Conservation (phyloP, 345 rosid genomes). For the Capsella bursapastoris region DNA sequence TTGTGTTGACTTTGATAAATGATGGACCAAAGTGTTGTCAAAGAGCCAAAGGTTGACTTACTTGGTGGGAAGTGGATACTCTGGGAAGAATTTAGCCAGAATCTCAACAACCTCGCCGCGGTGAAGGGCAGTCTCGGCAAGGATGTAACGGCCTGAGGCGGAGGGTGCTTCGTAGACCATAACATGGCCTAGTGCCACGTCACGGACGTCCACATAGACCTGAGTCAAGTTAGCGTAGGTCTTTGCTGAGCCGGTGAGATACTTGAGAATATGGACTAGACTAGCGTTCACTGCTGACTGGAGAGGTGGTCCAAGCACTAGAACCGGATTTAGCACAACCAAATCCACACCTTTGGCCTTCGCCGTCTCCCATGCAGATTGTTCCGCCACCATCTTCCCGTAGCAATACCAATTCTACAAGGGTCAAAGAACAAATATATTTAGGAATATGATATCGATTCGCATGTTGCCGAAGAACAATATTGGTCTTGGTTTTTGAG, state of each 20-base stretch:
- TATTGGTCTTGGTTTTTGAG: background rate
- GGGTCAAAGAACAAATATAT: background rate
- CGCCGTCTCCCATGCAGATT: conserved; percentile 82
- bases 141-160: conserved; percentile 91
- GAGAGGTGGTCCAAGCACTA: conserved; percentile 86
- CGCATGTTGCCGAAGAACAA: background rate
- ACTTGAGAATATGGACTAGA: conserved; percentile 86
- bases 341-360: conserved; percentile 81
- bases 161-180: conserved; percentile 78
- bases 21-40: conserved; percentile 13
- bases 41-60: conserved; percentile 49
- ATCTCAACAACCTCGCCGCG: conserved; percentile 97
- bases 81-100: conserved; percentile 86
- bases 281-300: conserved; percentile 84
- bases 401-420: conserved; percentile 96
- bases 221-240: conserved; percentile 89
- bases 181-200: conserved; percentile 88
- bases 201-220: conserved; percentile 88
- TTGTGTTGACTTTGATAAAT: conserved; percentile 30
- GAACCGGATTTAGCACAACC: conserved; percentile 82
- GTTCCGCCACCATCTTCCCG: conserved; percentile 91
- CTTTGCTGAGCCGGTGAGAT: conserved; percentile 91
- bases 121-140: conserved; percentile 86
- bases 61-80: conserved; percentile 92
- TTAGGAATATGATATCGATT: background rate